Percentiles rank a stretch among this genome's conserved stretches.
Conservation (phyloP, 2,329 filamentous ascomycete species). For the Fusarium neocosmosporiellum region DNA sequence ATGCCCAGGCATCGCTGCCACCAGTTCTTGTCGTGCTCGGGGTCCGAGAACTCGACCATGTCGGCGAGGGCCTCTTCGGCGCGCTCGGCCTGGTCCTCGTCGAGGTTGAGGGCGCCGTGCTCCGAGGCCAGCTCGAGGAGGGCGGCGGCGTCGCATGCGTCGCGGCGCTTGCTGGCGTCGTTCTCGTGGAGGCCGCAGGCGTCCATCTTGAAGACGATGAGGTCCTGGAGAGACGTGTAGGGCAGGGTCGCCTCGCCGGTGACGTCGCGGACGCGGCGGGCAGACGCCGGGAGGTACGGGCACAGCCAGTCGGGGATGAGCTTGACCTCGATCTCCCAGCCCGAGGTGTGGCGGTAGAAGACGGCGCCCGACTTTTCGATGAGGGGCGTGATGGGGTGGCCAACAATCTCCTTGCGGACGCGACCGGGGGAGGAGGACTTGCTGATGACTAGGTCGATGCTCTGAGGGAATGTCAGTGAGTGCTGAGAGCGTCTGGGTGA, state of each 20-base stretch:
- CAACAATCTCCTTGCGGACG: slow-evolving; percentile 44
- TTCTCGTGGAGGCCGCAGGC: slow-evolving; percentile 44
- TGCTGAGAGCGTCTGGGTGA: rapidly evolving
- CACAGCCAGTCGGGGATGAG: slow-evolving; percentile 46
- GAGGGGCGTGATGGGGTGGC: slow-evolving; percentile 45
- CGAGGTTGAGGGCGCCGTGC: slow-evolving; percentile 39
- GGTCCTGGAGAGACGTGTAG: slow-evolving; percentile 42
- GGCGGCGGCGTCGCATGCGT: slow-evolving; percentile 41
- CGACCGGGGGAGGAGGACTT: slow-evolving; percentile 45
- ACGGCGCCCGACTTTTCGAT: slow-evolving; percentile 41
- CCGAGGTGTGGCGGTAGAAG: slow-evolving; percentile 39
- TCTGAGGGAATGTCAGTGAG: slow-evolving; percentile 23
- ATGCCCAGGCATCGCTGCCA: slow-evolving; percentile 44
- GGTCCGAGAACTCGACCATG: slow-evolving; percentile 37
- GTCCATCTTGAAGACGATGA: slow-evolving; percentile 46
- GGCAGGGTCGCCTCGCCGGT: slow-evolving; percentile 33
- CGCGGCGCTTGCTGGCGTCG: slow-evolving; percentile 40
- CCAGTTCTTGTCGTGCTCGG: slow-evolving; percentile 44
- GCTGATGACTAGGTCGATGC: slow-evolving; percentile 46
- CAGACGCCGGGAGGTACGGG: slow-evolving; percentile 42
- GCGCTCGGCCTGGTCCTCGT: slow-evolving; percentile 41
- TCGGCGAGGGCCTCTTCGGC: slow-evolving; percentile 42
- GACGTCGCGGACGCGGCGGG: slow-evolving; percentile 37
- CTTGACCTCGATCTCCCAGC: slow-evolving; percentile 46
- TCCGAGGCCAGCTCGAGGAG: slow-evolving; percentile 42